Percentiles rank a stretch among this genome's conserved stretches.
These are phyloP conservation scores for Penstemon eatonii DNA, from an alignment of 257 asterid species.

Conservation along the genomic window DNA sequence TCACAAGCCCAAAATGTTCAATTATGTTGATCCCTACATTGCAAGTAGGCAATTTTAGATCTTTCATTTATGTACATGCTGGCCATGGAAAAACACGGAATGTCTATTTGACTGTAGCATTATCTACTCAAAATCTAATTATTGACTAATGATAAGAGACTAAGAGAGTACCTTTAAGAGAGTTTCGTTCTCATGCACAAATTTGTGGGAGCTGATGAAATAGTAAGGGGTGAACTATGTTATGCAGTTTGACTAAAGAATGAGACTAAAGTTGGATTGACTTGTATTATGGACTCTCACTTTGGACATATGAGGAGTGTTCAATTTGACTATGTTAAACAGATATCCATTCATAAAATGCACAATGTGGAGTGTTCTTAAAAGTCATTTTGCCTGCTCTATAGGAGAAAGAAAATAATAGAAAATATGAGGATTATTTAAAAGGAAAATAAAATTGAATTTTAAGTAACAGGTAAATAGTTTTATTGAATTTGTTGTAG, in stretches of 20 bases:
- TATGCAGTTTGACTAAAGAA: background rate
- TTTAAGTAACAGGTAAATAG: background rate
- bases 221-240: background rate
- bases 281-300: background rate
- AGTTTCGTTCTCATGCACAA: background rate
- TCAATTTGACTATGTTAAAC: no score
- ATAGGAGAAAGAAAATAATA: background rate
- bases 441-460: background rate
- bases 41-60: background rate
- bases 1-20: background rate
- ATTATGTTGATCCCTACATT: conserved; percentile 2
- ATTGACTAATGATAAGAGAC: background rate
- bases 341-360: background rate
- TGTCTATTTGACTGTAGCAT: background rate
- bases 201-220: background rate
- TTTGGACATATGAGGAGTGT: no score
- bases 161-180: background rate
- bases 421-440: background rate
- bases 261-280: background rate
- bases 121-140: background rate
- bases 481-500: background rate
- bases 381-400: background rate
- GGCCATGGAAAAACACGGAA: background rate
- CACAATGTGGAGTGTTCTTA: background rate
- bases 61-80: background rate